Evolutionary conservation across 768 basidiomycete species (phyloP).

Genomic region (Leucogyrophana mollusca): DNA sequence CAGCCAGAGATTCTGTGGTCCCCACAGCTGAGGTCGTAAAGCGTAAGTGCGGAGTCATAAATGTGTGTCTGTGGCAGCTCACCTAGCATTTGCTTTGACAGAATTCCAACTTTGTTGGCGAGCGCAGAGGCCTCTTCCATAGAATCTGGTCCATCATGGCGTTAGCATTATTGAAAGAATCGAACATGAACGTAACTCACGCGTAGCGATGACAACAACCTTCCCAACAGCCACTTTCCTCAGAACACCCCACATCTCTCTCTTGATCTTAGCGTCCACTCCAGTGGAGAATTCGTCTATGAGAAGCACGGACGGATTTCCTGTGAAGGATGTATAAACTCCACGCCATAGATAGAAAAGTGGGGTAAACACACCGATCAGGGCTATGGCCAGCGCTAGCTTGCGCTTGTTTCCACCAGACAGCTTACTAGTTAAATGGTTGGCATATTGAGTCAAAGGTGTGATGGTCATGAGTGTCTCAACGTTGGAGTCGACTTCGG

Average conservation of each 20-base stretch:
- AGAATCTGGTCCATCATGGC: constrained; percentile 47
- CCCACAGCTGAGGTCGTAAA: constrained; percentile 52
- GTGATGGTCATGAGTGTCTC: constrained; percentile 58
- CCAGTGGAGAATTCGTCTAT: constrained; percentile 87
- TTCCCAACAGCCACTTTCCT: constrained; percentile 64
- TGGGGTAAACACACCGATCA: constrained; percentile 51
- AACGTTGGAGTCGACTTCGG: constrained; percentile 52
- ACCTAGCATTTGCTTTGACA: constrained; percentile 72
- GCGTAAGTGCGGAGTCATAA: constrained; percentile 2
- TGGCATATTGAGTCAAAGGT: constrained; percentile 56
- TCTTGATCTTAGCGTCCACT: constrained; percentile 79
- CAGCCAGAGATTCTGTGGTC: constrained; percentile 58
- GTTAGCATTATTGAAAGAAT: constrained; percentile 1
- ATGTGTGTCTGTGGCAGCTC: constrained; percentile 13
- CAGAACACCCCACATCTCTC: constrained; percentile 80
- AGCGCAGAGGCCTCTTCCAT: constrained; percentile 85
- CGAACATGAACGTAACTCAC: constrained; percentile 35
- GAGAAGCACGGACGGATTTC: constrained; percentile 73
- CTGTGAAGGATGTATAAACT: constrained; percentile 28
- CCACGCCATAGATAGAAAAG: not conserved
- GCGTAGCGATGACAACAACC: constrained; percentile 70
- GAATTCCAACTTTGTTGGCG: constrained; percentile 73
- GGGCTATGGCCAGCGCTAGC: constrained; percentile 69
- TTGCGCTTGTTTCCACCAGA: constrained; percentile 83
- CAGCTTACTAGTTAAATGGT: constrained; percentile 70